Evolutionary conservation across 495 filamentous ascomycete genomes (phyloP).

Genomic region (Lasiosphaeris hirsuta): DNA sequence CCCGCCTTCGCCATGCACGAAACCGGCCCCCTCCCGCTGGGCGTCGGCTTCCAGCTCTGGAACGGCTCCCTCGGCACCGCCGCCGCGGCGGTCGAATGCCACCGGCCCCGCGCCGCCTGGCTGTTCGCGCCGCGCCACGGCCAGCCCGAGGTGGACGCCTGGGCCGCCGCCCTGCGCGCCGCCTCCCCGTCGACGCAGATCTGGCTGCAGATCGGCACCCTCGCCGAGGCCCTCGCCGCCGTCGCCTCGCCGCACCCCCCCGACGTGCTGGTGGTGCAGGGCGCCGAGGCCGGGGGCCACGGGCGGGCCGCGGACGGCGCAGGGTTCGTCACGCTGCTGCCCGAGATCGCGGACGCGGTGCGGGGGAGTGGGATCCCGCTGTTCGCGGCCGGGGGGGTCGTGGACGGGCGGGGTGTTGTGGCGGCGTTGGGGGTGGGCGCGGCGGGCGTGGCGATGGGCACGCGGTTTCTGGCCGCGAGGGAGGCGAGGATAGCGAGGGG

Average conservation of each 20-base stretch:
- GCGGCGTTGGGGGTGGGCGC: constrained; percentile 83
- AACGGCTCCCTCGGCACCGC: constrained; percentile 64
- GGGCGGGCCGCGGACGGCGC: constrained; percentile 87
- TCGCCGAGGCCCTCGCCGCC: constrained; percentile 52
- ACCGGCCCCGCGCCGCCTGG: constrained; percentile 65
- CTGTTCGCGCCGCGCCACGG: constrained; percentile 58
- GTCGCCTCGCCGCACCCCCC: constrained; percentile 33
- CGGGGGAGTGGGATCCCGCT: constrained; percentile 69
- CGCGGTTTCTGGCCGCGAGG: constrained; percentile 81
- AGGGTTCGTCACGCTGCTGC: constrained; percentile 84
- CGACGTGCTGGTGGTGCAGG: constrained; percentile 71
- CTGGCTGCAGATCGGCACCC: constrained; percentile 67
- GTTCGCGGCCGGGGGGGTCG: constrained; percentile 89
- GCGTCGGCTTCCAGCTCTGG: constrained; percentile 84
- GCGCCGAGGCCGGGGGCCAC: constrained; percentile 59
- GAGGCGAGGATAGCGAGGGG: constrained; percentile 86
- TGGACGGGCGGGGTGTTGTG: constrained; percentile 84
- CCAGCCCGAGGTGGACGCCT: constrained; percentile 48
- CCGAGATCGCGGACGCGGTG: constrained; percentile 73
- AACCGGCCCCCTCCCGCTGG: constrained; percentile 77
- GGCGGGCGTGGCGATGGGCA: constrained; percentile 91
- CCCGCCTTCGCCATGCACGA: too few species aligned
- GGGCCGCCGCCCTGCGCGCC: constrained; percentile 50
- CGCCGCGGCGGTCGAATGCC: constrained; percentile 38
- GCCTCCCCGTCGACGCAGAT: constrained; percentile 64